Evolutionary conservation across 179 eudicot genomes (phyloP).

Genomic region (Spinacia oleracea): DNA sequence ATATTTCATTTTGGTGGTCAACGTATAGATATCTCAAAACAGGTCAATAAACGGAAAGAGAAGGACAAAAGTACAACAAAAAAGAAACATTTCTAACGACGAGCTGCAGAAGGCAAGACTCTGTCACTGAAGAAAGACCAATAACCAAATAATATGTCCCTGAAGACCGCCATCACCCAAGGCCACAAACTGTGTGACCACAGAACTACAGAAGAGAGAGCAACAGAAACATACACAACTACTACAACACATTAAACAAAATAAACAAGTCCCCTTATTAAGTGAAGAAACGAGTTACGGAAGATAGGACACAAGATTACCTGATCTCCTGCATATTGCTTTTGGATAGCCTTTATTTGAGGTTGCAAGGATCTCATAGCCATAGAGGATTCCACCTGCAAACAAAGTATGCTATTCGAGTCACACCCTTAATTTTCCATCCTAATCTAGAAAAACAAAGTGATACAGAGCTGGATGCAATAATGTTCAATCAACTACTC

Average conservation of each 20-base stretch:
- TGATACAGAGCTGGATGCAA: neutral
- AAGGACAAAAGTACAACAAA: neutral
- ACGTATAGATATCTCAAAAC: neutral
- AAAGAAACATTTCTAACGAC: neutral
- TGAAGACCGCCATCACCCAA: neutral
- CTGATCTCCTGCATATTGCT: constrained; percentile 96
- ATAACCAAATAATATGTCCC: neutral
- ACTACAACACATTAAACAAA: neutral
- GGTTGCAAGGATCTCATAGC: constrained; percentile 95
- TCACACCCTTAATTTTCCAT: constrained; percentile 3
- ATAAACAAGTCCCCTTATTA: neutral
- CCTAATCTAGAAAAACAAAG: neutral
- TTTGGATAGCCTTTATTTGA: constrained; percentile 92
- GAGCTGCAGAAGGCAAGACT: neutral
- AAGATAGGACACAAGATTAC: constrained; percentile 36
- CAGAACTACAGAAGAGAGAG: constrained; percentile 6
- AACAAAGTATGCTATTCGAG: constrained; percentile 13
- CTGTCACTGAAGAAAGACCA: neutral
- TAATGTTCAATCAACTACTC: neutral
- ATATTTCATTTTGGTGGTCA: neutral
- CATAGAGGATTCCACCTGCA: constrained; percentile 91
- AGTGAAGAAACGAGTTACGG: neutral
- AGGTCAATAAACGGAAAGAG: neutral
- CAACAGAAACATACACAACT: neutral
- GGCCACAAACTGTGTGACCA: neutral